phyloP scores from a whole-genome alignment of 352 stramenopile species.

The Thalassiosira tumida region DNA sequence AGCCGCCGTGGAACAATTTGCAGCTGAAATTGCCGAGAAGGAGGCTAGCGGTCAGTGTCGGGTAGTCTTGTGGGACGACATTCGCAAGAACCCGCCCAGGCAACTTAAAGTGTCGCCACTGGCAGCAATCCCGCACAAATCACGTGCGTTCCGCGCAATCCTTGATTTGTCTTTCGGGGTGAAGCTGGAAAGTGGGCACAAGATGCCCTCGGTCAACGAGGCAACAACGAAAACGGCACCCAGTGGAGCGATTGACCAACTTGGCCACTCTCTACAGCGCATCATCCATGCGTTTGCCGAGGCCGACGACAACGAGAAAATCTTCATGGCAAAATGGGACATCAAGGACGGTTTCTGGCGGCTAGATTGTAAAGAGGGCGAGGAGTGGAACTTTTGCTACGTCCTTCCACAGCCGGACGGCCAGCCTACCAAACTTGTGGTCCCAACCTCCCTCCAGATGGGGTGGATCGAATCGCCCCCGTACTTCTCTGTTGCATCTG shows the following conservation, averaged over 20 bases:
- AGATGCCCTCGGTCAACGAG: constrained; percentile 13
- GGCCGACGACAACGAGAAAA: constrained; percentile 13
- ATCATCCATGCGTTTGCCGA: constrained; percentile 47
- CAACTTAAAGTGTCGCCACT: constrained; percentile 29
- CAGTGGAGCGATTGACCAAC: neutral
- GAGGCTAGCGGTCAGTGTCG: neutral
- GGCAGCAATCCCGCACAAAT: constrained; percentile 45
- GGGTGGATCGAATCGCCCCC: constrained; percentile 63
- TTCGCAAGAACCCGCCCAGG: constrained; percentile 11
- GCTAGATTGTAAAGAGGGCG: neutral
- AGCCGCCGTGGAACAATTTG: constrained; percentile 8
- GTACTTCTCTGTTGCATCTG: constrained; percentile 63
- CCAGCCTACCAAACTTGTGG: constrained; percentile 32
- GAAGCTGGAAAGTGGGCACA: neutral
- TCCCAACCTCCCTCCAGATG: constrained; percentile 72
- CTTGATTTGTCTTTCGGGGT: constrained; percentile 36
- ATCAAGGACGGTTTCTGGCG: constrained; percentile 65
- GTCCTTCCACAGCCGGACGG: constrained; percentile 19
- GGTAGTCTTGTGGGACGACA: constrained; percentile 33
- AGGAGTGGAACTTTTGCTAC: constrained; percentile 62
- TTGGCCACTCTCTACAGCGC: constrained; percentile 12
- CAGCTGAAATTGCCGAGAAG: constrained; percentile 14
- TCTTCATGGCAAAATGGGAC: constrained; percentile 50
- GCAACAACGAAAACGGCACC: constrained; percentile 14
- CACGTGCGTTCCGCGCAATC: constrained; percentile 1